A percentile compares a stretch with the other conserved stretches of the same genome.
phyloP scores from a whole-genome alignment of 169 alveolate species.

The Perkinsus marinus region DNA sequence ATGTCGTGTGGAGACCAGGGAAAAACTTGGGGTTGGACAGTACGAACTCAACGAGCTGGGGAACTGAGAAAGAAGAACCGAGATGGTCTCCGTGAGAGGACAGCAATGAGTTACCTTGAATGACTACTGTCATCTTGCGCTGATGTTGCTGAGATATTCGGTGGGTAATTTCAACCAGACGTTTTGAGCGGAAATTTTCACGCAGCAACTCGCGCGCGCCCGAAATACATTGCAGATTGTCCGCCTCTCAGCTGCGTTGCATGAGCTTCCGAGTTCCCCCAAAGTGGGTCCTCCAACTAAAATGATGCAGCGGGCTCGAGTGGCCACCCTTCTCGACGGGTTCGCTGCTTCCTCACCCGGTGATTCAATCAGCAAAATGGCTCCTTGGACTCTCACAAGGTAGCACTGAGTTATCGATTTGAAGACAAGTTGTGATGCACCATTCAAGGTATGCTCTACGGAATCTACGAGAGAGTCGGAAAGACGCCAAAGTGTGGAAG shows the following conservation, averaged over 20 bases:
- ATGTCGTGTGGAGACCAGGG: not conserved
- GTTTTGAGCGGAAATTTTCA: not conserved
- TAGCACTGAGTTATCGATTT: not conserved
- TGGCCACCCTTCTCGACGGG: not conserved
- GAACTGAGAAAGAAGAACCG: not conserved
- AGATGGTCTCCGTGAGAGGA: not conserved
- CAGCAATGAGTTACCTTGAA: not conserved
- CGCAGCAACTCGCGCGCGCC: not conserved
- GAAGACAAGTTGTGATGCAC: too few species aligned
- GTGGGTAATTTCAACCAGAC: not conserved
- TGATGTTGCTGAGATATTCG: not conserved
- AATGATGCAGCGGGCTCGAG: not conserved
- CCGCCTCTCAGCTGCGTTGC: too few species aligned
- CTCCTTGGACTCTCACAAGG: not conserved
- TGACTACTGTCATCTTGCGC: not conserved
- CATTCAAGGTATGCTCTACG: not conserved
- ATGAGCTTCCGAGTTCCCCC: too few species aligned
- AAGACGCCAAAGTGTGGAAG: not conserved
- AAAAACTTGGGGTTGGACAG: not conserved
- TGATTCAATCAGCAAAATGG: not conserved
- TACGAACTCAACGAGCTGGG: not conserved
- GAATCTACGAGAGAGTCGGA: not conserved
- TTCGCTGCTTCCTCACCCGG: not conserved
- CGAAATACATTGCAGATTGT: not conserved
- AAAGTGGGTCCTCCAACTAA: not conserved